Conservation (phyloP, 805 yeast species). For the Starmerella bombicola region DNA sequence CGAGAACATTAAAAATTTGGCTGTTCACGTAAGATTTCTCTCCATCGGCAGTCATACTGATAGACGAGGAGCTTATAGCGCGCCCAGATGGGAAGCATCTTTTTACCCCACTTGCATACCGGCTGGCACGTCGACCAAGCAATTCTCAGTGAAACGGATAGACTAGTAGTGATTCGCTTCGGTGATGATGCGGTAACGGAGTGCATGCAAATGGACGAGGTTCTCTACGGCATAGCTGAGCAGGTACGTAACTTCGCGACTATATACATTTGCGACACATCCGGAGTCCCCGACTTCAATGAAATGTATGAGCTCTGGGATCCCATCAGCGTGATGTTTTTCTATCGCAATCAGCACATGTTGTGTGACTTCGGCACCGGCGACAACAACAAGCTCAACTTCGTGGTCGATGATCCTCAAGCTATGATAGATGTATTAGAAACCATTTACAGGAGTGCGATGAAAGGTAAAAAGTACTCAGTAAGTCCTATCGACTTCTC, state of each 20-base stretch:
- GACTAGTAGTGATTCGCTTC: conserved; percentile 77
- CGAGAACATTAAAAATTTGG: too few species aligned
- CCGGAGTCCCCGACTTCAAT: conserved; percentile 81
- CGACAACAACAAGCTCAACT: conserved; percentile 86
- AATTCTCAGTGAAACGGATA: conserved; percentile 71
- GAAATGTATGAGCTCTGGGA: conserved; percentile 82
- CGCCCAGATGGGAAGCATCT: conserved; percentile 77
- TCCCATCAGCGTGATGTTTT: conserved; percentile 87
- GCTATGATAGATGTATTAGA: conserved; percentile 87
- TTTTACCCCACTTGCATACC: conserved; percentile 64
- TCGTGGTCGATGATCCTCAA: conserved; percentile 63
- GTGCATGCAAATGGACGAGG: conserved; percentile 85
- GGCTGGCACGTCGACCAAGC: conserved; percentile 99
- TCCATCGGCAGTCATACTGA: too few species aligned
- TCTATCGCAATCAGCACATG: conserved; percentile 84
- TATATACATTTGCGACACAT: conserved; percentile 77
- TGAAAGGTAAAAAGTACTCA: conserved; percentile 85
- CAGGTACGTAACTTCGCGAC: conserved; percentile 79
- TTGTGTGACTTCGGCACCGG: conserved; percentile 99
- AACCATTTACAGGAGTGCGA: conserved; percentile 79
- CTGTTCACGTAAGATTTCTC: too few species aligned
- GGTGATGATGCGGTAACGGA: conserved; percentile 65
- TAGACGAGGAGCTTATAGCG: too few species aligned
- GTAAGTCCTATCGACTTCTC: conserved; percentile 49
- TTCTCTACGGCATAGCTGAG: conserved; percentile 65